Conservation (phyloP, 805 yeast genomes). For the Cyberlindnera saturnus region DNA sequence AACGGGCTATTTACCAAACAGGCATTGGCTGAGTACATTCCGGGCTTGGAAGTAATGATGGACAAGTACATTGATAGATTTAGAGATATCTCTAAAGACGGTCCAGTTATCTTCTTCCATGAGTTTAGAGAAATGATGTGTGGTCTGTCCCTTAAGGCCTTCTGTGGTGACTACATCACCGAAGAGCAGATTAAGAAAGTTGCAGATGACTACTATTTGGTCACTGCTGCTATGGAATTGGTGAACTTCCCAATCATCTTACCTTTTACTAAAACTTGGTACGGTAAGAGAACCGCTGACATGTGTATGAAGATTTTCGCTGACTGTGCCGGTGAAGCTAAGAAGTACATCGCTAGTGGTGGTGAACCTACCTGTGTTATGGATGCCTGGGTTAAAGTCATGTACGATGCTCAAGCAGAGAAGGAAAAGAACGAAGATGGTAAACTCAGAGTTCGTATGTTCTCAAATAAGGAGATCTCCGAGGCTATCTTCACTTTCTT, state of each 20-base stretch:
- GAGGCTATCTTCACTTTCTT: conserved; percentile 95
- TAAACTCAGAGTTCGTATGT: conserved; percentile 67
- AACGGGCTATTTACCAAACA: conserved; percentile 83
- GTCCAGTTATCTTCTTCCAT: conserved; percentile 77
- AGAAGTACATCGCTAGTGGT: conserved; percentile 68
- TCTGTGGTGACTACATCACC: conserved; percentile 93
- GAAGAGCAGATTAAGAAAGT: conserved; percentile 83
- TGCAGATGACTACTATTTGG: conserved; percentile 87
- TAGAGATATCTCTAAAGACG: conserved; percentile 49
- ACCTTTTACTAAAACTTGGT: conserved; percentile 97
- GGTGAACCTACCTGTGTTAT: conserved; percentile 82
- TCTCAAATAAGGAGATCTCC: conserved; percentile 85
- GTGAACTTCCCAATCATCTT: conserved; percentile 96
- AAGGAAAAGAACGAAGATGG: conserved; percentile 46
- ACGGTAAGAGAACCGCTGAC: conserved; percentile 90
- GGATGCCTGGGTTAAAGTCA: conserved; percentile 91
- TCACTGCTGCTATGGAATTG: conserved; percentile 94
- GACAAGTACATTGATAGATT: conserved; percentile 73
- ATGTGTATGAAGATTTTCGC: conserved; percentile 90
- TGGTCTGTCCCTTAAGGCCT: conserved; percentile 86
- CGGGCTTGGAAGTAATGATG: conserved; percentile 78
- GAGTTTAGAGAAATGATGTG: conserved; percentile 95
- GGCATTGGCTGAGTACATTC: conserved; percentile 81
- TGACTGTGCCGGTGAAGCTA: conserved; percentile 82
- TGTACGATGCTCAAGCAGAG: conserved; percentile 61